Evolutionary conservation across 805 yeast genomes (phyloP).

Genomic region (Peterozyma toletana): DNA sequence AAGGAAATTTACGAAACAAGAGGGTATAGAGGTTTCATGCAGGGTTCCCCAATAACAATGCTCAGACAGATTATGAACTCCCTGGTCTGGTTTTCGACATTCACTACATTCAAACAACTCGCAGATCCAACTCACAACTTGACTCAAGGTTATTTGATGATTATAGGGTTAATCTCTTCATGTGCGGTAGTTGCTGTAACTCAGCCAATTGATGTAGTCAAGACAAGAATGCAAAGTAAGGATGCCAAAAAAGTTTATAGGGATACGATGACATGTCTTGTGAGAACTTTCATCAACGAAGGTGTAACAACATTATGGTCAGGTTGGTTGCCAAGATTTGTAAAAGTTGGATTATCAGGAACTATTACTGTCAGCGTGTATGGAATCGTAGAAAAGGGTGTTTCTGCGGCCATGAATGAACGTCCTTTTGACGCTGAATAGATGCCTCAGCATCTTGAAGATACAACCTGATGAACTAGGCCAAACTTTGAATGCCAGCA

Average conservation of each 20-base stretch:
- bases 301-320: conserved; percentile 42
- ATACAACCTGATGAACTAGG: too few species aligned
- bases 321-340: conserved; percentile 60
- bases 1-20: conserved; percentile 64
- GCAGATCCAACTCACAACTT: conserved; percentile 45
- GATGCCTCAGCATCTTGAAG: too few species aligned
- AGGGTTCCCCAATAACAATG: conserved; percentile 80
- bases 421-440: conserved; percentile 21
- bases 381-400: conserved; percentile 44
- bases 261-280: conserved; percentile 54
- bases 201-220: conserved; percentile 85
- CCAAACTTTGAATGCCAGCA: too few species aligned
- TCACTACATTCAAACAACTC: conserved; percentile 68
- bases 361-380: conserved; percentile 62
- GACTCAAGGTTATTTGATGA: conserved; percentile 27
- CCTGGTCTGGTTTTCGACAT: conserved; percentile 77
- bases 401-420: conserved; percentile 27
- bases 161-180: conserved; percentile 57
- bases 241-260: conserved; percentile 51
- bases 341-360: conserved; percentile 66
- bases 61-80: conserved; percentile 74
- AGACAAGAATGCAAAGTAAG: conserved; percentile 79
- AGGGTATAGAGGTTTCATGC: conserved; percentile 72
- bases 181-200: conserved; percentile 69
- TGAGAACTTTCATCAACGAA: conserved; percentile 39